These are phyloP conservation scores for Nyssa sinensis DNA, from an alignment of 148 eudicot species.

Conservation along the genomic window DNA sequence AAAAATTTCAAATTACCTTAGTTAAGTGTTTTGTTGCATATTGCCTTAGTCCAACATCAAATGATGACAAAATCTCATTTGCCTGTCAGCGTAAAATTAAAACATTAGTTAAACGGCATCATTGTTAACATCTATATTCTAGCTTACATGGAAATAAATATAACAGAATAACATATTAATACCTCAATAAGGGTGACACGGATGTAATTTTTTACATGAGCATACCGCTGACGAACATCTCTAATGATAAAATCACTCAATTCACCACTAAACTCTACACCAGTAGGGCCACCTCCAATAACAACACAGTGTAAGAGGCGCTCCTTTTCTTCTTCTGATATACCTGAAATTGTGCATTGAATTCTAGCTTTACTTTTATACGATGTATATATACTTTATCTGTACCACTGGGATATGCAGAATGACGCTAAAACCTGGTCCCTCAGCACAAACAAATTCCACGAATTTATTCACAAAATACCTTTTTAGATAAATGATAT, in stretches of 20 bases:
- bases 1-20: conserved; percentile 45
- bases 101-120: neutral
- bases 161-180: neutral
- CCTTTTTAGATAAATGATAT: neutral
- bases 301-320: conserved; percentile 84
- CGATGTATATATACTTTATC: neutral
- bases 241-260: conserved; percentile 78
- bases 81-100: conserved; percentile 53
- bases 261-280: conserved; percentile 93
- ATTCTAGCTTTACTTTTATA: neutral
- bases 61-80: conserved; percentile 87
- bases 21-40: conserved; percentile 84
- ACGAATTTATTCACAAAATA: neutral
- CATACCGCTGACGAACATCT: conserved; percentile 60
- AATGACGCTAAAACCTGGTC: too few species aligned
- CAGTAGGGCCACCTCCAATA: conserved; percentile 95
- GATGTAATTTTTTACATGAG: conserved; percentile 76
- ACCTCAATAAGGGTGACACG: conserved; percentile 91
- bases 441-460: too few species aligned
- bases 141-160: neutral
- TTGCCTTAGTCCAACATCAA: conserved; percentile 75
- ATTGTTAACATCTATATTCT: neutral
- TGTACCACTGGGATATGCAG: too few species aligned
- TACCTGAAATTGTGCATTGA: conserved; percentile 36
- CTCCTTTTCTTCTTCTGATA: conserved; percentile 74